Evolutionary conservation across 1,284 basidiomycete species (phyloP).

Genomic region (Puccinia novopanici): DNA sequence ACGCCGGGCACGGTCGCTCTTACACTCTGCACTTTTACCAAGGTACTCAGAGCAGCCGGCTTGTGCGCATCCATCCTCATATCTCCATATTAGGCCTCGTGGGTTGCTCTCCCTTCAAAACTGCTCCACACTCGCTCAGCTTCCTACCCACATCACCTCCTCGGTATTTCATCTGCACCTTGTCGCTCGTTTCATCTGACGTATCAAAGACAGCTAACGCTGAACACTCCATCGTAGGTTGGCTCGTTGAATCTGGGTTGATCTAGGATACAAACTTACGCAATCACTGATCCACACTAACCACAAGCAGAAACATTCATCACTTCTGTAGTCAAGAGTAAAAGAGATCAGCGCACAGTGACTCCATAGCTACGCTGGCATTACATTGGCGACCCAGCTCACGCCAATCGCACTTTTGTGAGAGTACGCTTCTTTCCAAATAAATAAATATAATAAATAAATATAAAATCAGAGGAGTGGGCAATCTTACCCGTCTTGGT

Average conservation of each 20-base stretch:
- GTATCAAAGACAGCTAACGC: neutral
- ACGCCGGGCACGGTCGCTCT: too few relatives aligned
- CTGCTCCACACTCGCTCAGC: neutral
- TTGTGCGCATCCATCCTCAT: neutral
- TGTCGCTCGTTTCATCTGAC: neutral
- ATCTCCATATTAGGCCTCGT: neutral
- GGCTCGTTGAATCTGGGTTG: conserved; percentile 1
- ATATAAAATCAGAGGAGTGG: neutral
- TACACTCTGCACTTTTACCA: too few relatives aligned
- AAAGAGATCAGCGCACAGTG: conserved; percentile 14
- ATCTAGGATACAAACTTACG: neutral
- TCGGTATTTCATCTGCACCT: too few relatives aligned
- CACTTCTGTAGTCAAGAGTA: neutral
- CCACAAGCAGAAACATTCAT: neutral
- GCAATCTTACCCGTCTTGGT: neutral
- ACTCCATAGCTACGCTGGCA: conserved; percentile 5
- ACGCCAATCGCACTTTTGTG: neutral
- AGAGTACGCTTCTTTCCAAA: neutral
- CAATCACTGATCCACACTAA: neutral
- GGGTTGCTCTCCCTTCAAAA: neutral
- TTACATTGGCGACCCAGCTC: conserved; percentile 1
- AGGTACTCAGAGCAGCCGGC: too few relatives aligned
- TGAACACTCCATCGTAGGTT: conserved; percentile 11
- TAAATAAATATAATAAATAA: neutral
- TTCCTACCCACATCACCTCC: neutral